Conservation (phyloP, 495 filamentous ascomycete species). For the Physcia stellaris region DNA sequence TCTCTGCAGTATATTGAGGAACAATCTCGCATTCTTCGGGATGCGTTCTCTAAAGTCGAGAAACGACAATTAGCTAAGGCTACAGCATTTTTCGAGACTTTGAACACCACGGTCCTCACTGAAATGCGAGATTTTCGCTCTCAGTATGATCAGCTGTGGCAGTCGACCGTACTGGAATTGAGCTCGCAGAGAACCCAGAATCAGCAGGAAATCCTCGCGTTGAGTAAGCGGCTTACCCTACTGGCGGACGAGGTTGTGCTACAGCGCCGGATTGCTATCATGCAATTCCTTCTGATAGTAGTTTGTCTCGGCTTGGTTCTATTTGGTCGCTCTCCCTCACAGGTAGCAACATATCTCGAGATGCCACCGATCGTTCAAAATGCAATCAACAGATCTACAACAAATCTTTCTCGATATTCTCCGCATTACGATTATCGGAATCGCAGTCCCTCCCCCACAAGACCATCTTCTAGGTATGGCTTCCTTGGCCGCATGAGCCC, state of each 20-base stretch:
- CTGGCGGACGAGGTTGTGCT: constrained; percentile 91
- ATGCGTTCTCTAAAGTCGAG: constrained; percentile 83
- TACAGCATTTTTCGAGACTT: constrained; percentile 59
- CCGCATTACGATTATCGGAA: constrained; percentile 30
- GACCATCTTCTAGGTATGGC: constrained; percentile 27
- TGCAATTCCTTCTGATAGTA: constrained; percentile 76
- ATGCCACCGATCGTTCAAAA: constrained; percentile 39
- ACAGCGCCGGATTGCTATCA: constrained; percentile 85
- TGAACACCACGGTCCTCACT: constrained; percentile 76
- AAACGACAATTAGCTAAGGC: constrained; percentile 77
- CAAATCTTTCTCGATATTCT: constrained; percentile 14
- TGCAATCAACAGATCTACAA: constrained; percentile 35
- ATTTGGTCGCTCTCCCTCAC: constrained; percentile 37
- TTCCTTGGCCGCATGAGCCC: constrained; percentile 8
- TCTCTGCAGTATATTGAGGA: constrained; percentile 95
- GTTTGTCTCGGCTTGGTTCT: constrained; percentile 79
- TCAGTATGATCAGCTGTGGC: constrained; percentile 95
- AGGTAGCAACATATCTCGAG: constrained; percentile 28
- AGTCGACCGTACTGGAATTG: constrained; percentile 81
- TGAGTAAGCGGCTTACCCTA: constrained; percentile 69
- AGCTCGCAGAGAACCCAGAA: constrained; percentile 73
- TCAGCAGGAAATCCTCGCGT: constrained; percentile 63
- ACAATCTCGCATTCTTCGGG: constrained; percentile 80
- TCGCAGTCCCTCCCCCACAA: constrained; percentile 30
- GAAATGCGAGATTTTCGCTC: constrained; percentile 68